phyloP scores from a whole-genome alignment of 108 stramenopile species.

The Aurantiochytrium sp. region DNA sequence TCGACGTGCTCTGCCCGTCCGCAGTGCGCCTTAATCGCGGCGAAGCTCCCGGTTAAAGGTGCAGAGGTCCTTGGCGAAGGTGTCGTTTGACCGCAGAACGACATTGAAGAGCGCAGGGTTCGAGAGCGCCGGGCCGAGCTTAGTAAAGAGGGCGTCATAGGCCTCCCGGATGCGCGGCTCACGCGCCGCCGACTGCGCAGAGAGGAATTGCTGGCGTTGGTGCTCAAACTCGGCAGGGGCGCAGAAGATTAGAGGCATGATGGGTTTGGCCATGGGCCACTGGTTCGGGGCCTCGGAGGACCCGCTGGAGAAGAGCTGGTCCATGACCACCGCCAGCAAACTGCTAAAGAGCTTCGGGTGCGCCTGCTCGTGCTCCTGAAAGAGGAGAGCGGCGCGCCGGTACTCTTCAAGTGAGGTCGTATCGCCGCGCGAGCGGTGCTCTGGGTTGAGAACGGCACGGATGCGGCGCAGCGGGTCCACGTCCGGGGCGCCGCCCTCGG shows the following conservation, averaged over 20 bases:
- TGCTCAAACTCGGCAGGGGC: slow-evolving; percentile 20
- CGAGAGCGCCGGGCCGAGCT: slow-evolving; percentile 6
- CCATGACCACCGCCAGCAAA: background rate
- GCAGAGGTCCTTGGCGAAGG: background rate
- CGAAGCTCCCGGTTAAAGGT: background rate
- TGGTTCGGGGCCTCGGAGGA: background rate
- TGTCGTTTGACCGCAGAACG: background rate
- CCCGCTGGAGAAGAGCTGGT: background rate
- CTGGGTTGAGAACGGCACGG: slow-evolving; percentile 1
- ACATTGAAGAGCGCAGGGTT: slow-evolving; percentile 13
- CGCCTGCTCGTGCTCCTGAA: slow-evolving; percentile 35
- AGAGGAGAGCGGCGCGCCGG: slow-evolving; percentile 40
- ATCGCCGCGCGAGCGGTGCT: slow-evolving; percentile 29
- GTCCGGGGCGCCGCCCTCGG: background rate
- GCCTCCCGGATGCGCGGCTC: slow-evolving; percentile 1
- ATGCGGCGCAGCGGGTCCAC: background rate
- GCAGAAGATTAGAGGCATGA: slow-evolving; percentile 32
- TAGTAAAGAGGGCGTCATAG: background rate
- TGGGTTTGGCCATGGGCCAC: slow-evolving; percentile 13
- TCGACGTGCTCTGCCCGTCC: too few relatives aligned
- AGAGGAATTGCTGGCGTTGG: background rate
- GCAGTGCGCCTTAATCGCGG: background rate
- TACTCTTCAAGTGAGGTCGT: slow-evolving; percentile 36
- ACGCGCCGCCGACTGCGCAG: background rate
- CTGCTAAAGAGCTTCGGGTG: slow-evolving; percentile 32